Conservation (phyloP, 306 rosid genomes). For the Comarum palustre region DNA sequence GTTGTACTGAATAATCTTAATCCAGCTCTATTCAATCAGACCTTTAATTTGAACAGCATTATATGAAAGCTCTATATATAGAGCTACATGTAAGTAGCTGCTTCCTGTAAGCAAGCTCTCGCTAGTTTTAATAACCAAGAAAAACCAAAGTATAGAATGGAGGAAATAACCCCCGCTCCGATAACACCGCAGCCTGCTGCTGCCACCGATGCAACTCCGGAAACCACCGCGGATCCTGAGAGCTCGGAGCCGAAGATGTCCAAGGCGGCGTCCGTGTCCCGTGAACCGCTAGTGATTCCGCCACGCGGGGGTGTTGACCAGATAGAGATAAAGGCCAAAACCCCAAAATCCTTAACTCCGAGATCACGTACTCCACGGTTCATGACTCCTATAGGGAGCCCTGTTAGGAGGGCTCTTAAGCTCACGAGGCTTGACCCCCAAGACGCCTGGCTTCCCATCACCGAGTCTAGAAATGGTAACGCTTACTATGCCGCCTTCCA, state of each 20-base stretch:
- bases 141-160: background rate
- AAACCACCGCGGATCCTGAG: background rate
- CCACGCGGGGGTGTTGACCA: slow-evolving; percentile 17
- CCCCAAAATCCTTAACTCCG: slow-evolving; percentile 25
- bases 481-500: slow-evolving; percentile 50
- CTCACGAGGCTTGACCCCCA: slow-evolving; percentile 36
- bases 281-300: slow-evolving; percentile 16
- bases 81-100: slow-evolving; percentile 8
- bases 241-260: slow-evolving; percentile 3
- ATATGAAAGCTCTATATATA: background rate
- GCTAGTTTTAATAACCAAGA: background rate
- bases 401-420: slow-evolving; percentile 28
- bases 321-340: slow-evolving; percentile 14
- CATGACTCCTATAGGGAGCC: slow-evolving; percentile 36
- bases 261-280: slow-evolving; percentile 15
- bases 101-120: background rate
- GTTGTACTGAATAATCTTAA: background rate
- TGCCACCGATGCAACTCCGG: background rate
- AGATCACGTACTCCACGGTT: slow-evolving; percentile 30
- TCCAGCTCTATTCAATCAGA: background rate
- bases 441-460: slow-evolving; percentile 63
- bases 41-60: background rate
- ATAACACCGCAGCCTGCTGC: background rate
- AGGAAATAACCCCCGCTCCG: slow-evolving; percentile 9
- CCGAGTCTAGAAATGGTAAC: slow-evolving; percentile 54